Evolutionary conservation across 2,329 filamentous ascomycete species (phyloP), one percentile per base, ranked within the genome.

Genomic region (Trichophyton mentagrophytes): DNA sequence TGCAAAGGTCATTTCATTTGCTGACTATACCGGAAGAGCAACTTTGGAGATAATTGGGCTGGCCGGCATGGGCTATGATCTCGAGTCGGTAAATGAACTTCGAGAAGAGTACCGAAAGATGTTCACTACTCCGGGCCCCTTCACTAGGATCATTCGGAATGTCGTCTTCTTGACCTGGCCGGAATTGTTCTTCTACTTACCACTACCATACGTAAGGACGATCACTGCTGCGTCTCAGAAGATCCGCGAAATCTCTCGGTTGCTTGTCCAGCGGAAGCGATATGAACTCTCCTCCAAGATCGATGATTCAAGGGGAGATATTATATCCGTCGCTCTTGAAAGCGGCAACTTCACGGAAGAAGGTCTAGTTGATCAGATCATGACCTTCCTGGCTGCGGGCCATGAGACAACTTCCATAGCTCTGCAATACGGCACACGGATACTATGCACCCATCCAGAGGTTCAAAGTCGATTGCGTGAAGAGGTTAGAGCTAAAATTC

Each of bases 331-430:
- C 0, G 90, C 90, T 15, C 77, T 95, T 56, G 82, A 86, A 69
- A 89, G 85, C 44, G 88, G 87, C 55, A 83, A 79, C 4, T 93
- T 95, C 73, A 81, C 76, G 11, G 88, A 93, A 64, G 87, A 90
- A 57, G 84, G 89, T 63, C 81, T 95, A n/a, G 82, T 90, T 40
- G 87, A 93, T 71, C 90, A 95, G 73, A 82, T 93, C 70, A 93
- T 95, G 88, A 95, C 89, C 0, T 93, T 95, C 76, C 81, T 95
- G 3, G 87, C 86, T 0, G 90, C 90, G 0, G 86, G 86, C 22
- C 89, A 92, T 71, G 88, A 92, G 74, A 92, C 89, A 0, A 91
- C 88, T 0, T 84, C 89, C 0, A 81, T 85, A 0, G 80, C 88
- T 17, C 78, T 93, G 69, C 87, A 85, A n/a, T 92, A 88, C 87